Percentiles rank a stretch among this genome's conserved stretches.
phyloP scores from a whole-genome alignment of 768 basidiomycete species.

The Lentinula sp. region DNA sequence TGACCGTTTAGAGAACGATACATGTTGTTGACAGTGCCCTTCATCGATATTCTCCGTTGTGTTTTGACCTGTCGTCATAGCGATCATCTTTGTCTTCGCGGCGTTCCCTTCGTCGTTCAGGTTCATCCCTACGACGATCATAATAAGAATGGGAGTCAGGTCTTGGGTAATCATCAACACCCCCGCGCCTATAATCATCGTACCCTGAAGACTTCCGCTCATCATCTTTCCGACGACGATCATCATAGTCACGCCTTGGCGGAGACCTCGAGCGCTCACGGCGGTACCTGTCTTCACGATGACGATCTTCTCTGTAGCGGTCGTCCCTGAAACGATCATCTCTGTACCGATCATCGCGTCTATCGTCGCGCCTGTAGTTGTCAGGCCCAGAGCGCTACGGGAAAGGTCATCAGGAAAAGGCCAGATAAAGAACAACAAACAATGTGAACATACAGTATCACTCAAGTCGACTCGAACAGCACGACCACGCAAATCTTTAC shows the following conservation, averaged over 20 bases:
- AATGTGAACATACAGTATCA: constrained; percentile 41
- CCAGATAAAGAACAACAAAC: constrained; percentile 7
- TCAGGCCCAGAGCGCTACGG: constrained; percentile 58
- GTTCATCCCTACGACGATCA: constrained; percentile 83
- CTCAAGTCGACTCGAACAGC: constrained; percentile 67
- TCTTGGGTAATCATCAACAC: constrained; percentile 76
- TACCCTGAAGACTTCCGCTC: constrained; percentile 89
- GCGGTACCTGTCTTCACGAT: constrained; percentile 37
- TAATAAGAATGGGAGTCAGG: constrained; percentile 84
- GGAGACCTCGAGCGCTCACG: constrained; percentile 85
- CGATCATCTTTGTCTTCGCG: constrained; percentile 83
- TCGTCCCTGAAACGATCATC: constrained; percentile 38
- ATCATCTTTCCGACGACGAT: constrained; percentile 79
- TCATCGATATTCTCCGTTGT: constrained; percentile 81
- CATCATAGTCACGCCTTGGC: constrained; percentile 66
- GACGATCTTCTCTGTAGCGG: constrained; percentile 25
- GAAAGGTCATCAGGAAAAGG: background rate
- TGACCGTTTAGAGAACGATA: background rate
- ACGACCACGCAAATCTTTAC: constrained; percentile 82
- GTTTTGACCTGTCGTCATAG: constrained; percentile 72
- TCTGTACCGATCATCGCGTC: constrained; percentile 42
- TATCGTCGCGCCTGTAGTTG: constrained; percentile 66
- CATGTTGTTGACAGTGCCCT: constrained; percentile 20
- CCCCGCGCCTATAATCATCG: constrained; percentile 84
- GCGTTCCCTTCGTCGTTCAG: constrained; percentile 64